phyloP scores from a whole-genome alignment of 768 basidiomycete species.

The Sarcomyxa edulis region DNA sequence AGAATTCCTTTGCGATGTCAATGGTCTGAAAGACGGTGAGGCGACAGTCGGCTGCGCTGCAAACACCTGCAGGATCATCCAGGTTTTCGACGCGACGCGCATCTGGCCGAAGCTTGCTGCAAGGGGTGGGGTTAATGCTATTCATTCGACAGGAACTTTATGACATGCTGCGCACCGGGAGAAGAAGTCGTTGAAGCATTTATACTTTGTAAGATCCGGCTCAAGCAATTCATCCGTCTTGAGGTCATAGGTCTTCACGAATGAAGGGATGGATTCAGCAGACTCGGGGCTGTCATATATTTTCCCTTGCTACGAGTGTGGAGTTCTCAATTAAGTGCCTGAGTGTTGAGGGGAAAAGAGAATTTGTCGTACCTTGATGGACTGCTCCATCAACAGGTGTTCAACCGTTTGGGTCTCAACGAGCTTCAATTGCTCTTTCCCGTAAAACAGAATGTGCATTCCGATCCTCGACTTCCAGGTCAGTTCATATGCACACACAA shows the following conservation, averaged over 20 bases:
- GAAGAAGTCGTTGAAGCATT: conserved; percentile 80
- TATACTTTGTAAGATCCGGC: conserved; percentile 57
- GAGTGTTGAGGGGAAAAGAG: no score
- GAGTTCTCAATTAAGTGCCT: no score
- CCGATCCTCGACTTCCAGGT: conserved; percentile 34
- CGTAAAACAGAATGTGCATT: conserved; percentile 75
- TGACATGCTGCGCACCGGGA: conserved; percentile 28
- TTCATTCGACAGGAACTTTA: neutral
- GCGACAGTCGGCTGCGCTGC: conserved; percentile 69
- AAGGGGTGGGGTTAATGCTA: neutral
- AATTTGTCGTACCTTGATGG: conserved; percentile 34
- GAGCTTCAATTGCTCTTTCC: conserved; percentile 42
- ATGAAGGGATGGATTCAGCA: conserved; percentile 46
- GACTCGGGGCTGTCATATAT: conserved; percentile 52
- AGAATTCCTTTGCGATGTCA: conserved; percentile 58
- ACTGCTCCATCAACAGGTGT: conserved; percentile 47
- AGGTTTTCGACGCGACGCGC: conserved; percentile 59
- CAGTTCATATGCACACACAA: neutral
- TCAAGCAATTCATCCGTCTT: conserved; percentile 54
- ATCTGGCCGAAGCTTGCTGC: conserved; percentile 47
- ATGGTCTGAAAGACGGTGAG: conserved; percentile 63
- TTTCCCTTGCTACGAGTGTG: conserved; percentile 42
- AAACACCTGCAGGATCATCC: conserved; percentile 45
- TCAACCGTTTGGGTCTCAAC: conserved; percentile 45
- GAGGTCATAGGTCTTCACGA: conserved; percentile 52